Base-by-base conservation (phyloP, 495 filamentous ascomycete species). In the Daldinia caldariorum region DNA sequence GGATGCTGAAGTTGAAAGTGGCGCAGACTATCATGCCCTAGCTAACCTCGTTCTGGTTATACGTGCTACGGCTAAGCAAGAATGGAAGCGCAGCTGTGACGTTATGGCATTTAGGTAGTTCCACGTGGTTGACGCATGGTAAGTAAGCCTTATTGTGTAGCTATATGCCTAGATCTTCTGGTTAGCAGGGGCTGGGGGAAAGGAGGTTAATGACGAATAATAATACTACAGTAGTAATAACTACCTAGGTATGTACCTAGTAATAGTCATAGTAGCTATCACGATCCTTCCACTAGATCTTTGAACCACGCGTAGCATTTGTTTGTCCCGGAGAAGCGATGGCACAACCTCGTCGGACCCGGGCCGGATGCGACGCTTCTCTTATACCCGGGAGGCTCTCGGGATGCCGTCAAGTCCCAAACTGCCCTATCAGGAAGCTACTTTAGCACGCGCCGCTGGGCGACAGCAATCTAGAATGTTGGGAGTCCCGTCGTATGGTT, bases 401-500 rank as follows among this genome's bases (percentile, higher is more conserved):
- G 26, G 41, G 41, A 10, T 14, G 16, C n/a, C 41, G 16, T 45
- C 16, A 16, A 45, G 41, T 20, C 41, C 16, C 2, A 45, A 45
- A 8, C 6, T 10, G n/a, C 16, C n/a, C n/a, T n/a, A 45, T 45
- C 16, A 45, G 41, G 41, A 18, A 45, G 41, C 41, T 45, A 16
- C 41, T 14, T 45, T 26, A 20, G 41, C 41, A 45, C 41, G 18
- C 16, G 41, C 41, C 41, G 41, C 41, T 45, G n/a, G 41, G 41
- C 41, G n/a, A 43, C 39, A 18, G 39, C 39, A 43, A 43, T 43
- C 39, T 43, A 45, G 41, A 45, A 45, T 45, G 41, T 6, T 20
- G 16, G n/a, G 6, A 45, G 41, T 45, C 26, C 26, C 26, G 26
- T 26, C 26, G 26, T 26, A 26, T 3, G 41, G 7, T 20, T 45